Conservation (phyloP, 2,329 filamentous ascomycete species). For the Neocatenulostroma microsporum region DNA sequence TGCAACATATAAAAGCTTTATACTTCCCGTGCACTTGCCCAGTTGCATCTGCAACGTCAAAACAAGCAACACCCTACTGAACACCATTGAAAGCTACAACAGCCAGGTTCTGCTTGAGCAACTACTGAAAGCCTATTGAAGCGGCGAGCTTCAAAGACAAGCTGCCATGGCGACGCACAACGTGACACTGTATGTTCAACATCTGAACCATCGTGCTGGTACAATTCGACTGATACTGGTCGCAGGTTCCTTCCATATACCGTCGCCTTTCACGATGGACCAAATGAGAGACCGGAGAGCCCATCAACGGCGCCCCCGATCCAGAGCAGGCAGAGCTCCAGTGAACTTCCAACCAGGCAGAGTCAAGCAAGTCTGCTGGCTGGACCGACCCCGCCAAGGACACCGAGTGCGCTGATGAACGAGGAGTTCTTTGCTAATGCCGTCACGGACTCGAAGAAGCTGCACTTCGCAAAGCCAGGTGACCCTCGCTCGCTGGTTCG, state of each 20-base stretch:
- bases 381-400: slow-evolving; percentile 34
- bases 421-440: slow-evolving; percentile 40
- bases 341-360: slow-evolving; percentile 23
- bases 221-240: slow-evolving; percentile 5
- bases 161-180: slow-evolving; percentile 21
- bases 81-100: not conserved
- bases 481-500: slow-evolving; percentile 53
- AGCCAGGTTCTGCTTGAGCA: slow-evolving; percentile 1
- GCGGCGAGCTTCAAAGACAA: slow-evolving; percentile 5
- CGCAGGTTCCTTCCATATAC: slow-evolving; percentile 84
- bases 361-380: slow-evolving; percentile 34
- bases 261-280: slow-evolving; percentile 62
- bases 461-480: slow-evolving; percentile 44
- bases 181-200: slow-evolving; percentile 27
- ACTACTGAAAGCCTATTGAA: slow-evolving; percentile 1
- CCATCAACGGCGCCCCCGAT: not conserved
- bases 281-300: slow-evolving; percentile 21
- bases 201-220: not conserved
- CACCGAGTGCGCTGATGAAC: slow-evolving; percentile 32
- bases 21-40: too few relatives aligned
- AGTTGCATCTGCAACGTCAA: too few relatives aligned
- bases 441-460: slow-evolving; percentile 39
- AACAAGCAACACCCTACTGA: too few relatives aligned
- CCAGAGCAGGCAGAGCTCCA: slow-evolving; percentile 44
- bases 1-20: too few relatives aligned